These are phyloP conservation scores for Mallotus repandus DNA, from an alignment of 441 rosid species.

Conservation along the genomic window DNA sequence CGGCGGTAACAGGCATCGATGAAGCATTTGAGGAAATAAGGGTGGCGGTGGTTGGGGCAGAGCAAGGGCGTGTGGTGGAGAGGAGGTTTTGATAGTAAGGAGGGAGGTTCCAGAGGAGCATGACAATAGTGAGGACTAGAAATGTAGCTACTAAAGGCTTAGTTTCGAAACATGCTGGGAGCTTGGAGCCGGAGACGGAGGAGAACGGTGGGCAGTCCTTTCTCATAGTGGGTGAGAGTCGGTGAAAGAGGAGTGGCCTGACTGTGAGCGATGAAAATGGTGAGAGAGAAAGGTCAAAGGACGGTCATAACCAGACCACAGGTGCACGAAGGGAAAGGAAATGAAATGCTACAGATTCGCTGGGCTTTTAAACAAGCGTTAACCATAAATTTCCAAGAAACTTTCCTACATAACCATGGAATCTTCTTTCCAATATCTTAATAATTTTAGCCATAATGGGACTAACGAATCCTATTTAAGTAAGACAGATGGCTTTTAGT, in stretches of 20 bases:
- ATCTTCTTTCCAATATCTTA: no score
- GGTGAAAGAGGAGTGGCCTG: conserved; percentile 21
- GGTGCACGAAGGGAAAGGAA: background rate
- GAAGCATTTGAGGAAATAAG: conserved; percentile 5
- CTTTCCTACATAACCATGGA: no score
- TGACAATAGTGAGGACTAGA: conserved; percentile 51
- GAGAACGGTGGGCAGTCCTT: conserved; percentile 46
- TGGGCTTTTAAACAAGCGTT: no score
- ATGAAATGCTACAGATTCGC: background rate
- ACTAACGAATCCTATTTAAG: no score
- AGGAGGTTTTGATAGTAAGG: conserved; percentile 68
- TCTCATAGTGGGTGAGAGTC: conserved; percentile 37
- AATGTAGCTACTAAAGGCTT: conserved; percentile 62
- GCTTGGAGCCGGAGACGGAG: conserved; percentile 33
- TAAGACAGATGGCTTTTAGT: no score
- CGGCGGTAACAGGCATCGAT: conserved; percentile 5
- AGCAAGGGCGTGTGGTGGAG: conserved; percentile 54
- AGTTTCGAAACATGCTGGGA: conserved; percentile 50
- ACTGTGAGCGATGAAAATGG: conserved; percentile 4
- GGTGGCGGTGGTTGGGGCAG: conserved; percentile 31
- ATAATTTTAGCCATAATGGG: no score
- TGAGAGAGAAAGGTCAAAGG: conserved; percentile 17
- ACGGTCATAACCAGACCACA: background rate
- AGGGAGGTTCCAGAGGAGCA: conserved; percentile 75
- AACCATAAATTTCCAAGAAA: no score